Percentiles rank a stretch among this genome's conserved stretches.
Evolutionary conservation across 1,284 basidiomycete species (phyloP).

Genomic region (Blastosporella zonata): DNA sequence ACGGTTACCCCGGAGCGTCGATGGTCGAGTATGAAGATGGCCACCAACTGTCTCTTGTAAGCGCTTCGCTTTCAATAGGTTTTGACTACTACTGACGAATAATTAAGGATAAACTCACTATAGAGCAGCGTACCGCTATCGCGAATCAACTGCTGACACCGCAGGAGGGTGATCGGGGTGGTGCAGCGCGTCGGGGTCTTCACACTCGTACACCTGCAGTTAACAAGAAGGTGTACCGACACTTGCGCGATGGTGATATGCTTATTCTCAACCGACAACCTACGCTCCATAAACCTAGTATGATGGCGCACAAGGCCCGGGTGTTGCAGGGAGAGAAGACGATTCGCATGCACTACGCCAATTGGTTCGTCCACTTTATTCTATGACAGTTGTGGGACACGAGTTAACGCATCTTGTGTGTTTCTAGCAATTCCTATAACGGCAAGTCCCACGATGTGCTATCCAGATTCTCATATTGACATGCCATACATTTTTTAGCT

Average conservation of each 20-base stretch:
- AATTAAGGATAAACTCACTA: slow-evolving; percentile 77
- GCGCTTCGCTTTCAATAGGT: slow-evolving; percentile 16
- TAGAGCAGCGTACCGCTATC: slow-evolving; percentile 90
- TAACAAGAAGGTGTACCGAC: slow-evolving; percentile 98
- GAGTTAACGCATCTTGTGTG: slow-evolving; percentile 2
- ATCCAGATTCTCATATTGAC: too few relatives aligned
- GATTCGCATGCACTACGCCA: slow-evolving; percentile 99
- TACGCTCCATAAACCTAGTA: slow-evolving; percentile 98
- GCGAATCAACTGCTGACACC: slow-evolving; percentile 97
- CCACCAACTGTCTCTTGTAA: slow-evolving; percentile 75
- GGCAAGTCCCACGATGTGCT: slow-evolving; percentile 49
- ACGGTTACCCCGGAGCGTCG: slow-evolving; percentile 89
- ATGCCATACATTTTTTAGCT: slow-evolving; percentile 60
- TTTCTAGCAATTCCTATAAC: slow-evolving; percentile 91
- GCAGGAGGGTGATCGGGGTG: slow-evolving; percentile 65
- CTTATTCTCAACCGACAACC: slow-evolving; percentile 98
- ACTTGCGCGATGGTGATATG: slow-evolving; percentile 94
- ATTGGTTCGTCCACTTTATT: slow-evolving; percentile 66
- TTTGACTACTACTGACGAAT: slow-evolving; percentile 4
- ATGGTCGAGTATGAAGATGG: slow-evolving; percentile 97
- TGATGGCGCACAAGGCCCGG: slow-evolving; percentile 98
- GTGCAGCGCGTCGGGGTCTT: slow-evolving; percentile 52
- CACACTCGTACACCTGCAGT: slow-evolving; percentile 70
- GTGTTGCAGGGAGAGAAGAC: slow-evolving; percentile 97
- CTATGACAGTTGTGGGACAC: neutral